A percentile compares a stretch with the other conserved stretches of the same genome.
Conservation (phyloP, 345 rosid species). For the Clausena lansium region DNA sequence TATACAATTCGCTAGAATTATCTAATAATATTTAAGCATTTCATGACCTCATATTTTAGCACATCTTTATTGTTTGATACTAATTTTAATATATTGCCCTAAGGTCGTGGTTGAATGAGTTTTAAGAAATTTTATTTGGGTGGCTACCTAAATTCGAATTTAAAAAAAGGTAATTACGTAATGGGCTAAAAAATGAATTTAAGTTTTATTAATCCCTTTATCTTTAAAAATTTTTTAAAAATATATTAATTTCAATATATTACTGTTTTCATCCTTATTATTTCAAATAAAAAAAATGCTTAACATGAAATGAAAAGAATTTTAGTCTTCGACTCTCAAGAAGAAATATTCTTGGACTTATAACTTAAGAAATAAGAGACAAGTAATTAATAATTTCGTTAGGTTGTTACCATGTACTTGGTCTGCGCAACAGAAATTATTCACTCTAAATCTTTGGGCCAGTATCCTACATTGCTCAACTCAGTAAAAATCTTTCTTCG, state of each 20-base stretch:
- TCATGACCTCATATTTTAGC: background rate
- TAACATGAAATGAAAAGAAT: too few species aligned
- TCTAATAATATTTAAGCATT: background rate
- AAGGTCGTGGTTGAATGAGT: too few species aligned
- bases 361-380: background rate
- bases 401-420: background rate
- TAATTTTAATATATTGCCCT: background rate
- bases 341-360: background rate
- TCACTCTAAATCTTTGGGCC: background rate
- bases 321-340: background rate
- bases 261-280: too few species aligned
- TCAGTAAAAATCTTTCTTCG: background rate
- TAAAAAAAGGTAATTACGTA: too few species aligned
- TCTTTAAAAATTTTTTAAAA: too few species aligned
- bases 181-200: too few species aligned
- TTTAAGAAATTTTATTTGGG: too few species aligned
- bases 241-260: too few species aligned
- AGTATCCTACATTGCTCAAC: background rate
- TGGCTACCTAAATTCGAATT: too few species aligned
- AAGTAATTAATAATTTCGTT: background rate
- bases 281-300: too few species aligned
- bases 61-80: background rate
- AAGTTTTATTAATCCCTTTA: too few species aligned
- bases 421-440: background rate
- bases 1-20: background rate